A percentile compares a stretch with the other conserved stretches of the same genome.
Conservation (phyloP, 1,284 basidiomycete genomes). For the Cystobasidium sp. region DNA sequence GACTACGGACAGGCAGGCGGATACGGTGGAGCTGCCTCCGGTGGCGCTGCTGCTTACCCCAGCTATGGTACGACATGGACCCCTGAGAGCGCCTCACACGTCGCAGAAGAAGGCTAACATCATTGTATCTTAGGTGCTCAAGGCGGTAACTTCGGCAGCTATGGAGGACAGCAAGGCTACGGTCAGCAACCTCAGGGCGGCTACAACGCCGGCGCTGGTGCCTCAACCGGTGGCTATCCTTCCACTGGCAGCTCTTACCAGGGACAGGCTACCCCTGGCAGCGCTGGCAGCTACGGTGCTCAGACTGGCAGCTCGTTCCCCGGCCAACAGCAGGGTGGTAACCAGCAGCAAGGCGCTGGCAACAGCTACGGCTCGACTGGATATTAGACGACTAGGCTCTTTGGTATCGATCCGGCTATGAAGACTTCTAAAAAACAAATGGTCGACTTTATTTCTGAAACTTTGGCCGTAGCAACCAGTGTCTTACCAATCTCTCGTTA, state of each 20-base stretch:
- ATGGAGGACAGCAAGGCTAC: constrained; percentile 32
- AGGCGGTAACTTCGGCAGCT: constrained; percentile 30
- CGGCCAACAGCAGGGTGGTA: constrained; percentile 13
- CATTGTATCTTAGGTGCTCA: constrained; percentile 17
- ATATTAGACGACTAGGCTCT: neutral
- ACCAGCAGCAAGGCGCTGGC: constrained; percentile 6
- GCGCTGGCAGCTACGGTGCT: constrained; percentile 19
- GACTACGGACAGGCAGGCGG: constrained; percentile 31
- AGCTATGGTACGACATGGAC: constrained; percentile 23
- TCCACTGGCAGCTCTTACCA: neutral
- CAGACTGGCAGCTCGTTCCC: constrained; percentile 1
- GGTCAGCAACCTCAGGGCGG: constrained; percentile 24
- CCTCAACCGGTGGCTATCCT: constrained; percentile 9
- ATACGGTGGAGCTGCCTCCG: constrained; percentile 13
- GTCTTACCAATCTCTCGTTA: neutral
- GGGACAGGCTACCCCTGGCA: neutral
- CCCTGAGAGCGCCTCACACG: neutral
- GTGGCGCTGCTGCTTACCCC: constrained; percentile 12
- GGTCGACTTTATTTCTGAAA: neutral
- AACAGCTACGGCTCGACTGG: constrained; percentile 15
- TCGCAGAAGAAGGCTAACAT: neutral
- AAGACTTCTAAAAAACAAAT: no score
- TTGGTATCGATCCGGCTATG: neutral
- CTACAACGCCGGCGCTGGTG: neutral
- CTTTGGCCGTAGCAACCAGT: neutral